Base-by-base conservation (phyloP, 257 asterid genomes). In the Petunia axillaris region DNA sequence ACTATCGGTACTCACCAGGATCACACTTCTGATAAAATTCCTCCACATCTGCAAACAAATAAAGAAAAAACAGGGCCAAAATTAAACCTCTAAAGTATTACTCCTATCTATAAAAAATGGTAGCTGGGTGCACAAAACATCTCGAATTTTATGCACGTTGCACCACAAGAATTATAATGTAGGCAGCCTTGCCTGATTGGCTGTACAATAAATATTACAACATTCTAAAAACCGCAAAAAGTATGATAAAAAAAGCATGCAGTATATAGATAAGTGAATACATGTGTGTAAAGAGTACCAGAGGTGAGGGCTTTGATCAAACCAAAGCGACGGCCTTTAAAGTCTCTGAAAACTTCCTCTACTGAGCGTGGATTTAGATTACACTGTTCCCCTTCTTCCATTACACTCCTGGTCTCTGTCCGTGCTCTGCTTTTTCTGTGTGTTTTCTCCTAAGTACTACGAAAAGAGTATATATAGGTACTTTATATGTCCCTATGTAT, bases 221-320 rank as follows among this genome's bases (percentile, higher is more conserved):
- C 25, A 25, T 25, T 25, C 25, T 25, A 25, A 25, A 25, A 25
- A 50, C 41, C 6, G 58, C 7, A 46, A 5, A 54, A 35, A 6
- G 10, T 48, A 41, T 58, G 3, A 41, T 10, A 25, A 54, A 35
- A 65, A 59, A 2, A 39, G 25, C 64, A 76, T 76, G 65, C 57
- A 76, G 54, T n/a, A 44, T 41, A 41, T 39, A 36, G 58, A 37
- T 7, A 77, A 59, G 71, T 41, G 15, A 57, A 77, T 77, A 70
- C 9, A 5, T 10, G 6, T 15, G 14, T 7, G 64, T 9, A 55
- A 75, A 7, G 65, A 15, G 46, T 78, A 83, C 85, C 85, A 5
- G 83, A 39, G 66, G 85, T 83, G 59, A 83, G 85, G 82, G 85
- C 85, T 79, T 79, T 83, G 85, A 83, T 79, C 73, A 83, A 60